phyloP scores from a whole-genome alignment of 192 early-diverging fungal genomes.

The Geranomyces variabilis region DNA sequence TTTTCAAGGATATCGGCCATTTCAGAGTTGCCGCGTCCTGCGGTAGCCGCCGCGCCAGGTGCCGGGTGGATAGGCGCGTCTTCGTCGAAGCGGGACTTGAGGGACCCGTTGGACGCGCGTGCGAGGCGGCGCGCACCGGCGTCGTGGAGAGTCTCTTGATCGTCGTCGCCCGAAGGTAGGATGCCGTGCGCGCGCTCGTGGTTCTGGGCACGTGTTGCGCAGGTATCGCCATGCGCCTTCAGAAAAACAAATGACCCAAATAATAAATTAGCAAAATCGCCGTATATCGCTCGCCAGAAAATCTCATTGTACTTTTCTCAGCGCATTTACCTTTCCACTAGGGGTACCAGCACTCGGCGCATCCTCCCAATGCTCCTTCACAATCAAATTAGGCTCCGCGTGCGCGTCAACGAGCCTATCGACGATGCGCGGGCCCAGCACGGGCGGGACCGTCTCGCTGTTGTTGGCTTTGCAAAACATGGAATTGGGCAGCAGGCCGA shows the following conservation, averaged over 20 bases:
- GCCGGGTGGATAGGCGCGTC: not conserved
- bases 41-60: not conserved
- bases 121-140: not conserved
- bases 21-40: not conserved
- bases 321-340: not conserved
- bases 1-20: not conserved
- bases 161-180: constrained; percentile 10
- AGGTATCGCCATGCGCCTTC: not conserved
- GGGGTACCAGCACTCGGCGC: constrained; percentile 2
- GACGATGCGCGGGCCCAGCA: constrained; percentile 44
- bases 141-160: constrained; percentile 2
- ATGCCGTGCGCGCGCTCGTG: constrained; percentile 24
- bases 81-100: not conserved
- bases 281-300: too few species aligned
- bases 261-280: too few species aligned
- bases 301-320: too few species aligned
- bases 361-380: constrained; percentile 23
- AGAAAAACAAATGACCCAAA: too few species aligned
- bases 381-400: constrained; percentile 12
- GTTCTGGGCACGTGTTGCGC: constrained; percentile 1
- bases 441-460: constrained; percentile 48
- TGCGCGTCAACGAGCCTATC: constrained; percentile 39
- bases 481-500: constrained; percentile 45
- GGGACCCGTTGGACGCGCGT: not conserved
- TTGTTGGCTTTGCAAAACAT: constrained; percentile 56